Base-by-base conservation (phyloP, 140 eudicot species). In the Bidens hawaiensis region DNA sequence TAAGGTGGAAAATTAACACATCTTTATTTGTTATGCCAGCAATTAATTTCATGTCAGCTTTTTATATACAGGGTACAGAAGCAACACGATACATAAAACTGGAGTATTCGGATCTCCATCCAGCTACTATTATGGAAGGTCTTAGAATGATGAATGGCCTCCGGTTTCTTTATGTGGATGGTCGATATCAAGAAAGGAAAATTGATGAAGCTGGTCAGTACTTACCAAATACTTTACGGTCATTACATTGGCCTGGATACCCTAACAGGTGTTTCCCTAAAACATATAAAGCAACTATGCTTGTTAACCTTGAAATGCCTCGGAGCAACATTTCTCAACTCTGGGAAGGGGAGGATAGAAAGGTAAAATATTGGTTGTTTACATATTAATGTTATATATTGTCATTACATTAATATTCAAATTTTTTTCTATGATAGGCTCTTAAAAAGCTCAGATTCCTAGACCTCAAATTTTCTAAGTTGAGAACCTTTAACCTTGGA, bases 141-240 rank as follows among this genome's bases (percentile, higher is more conserved):
- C 23, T 55, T 24, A 23, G 30, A 66, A 36, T 51, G 4, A 66
- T 66, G 72, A 23, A 11, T 50, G 4, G n/a, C 31, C 72, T 63
- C 25, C 40, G 22, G 27, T 40, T 5, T 25, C 64, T 67, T 51
- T 1, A 3, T 3, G 41, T 66, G 62, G 1, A 8, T 9, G 1
- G 5, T n/a, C 4, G 17, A 14, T 2, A 25, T 11, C 0, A 19
- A 0, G 21, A 2, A 42, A 13, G 17, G 69, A 15, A 45, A 0
- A 4, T 43, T 30, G 21, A 53, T 16, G 22, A 17, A 34, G 22
- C 10, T 1, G 0, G 6, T 9, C 72, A 15, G 18, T 52, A 26
- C 64, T 54, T 67, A 22, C 64, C 73, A 26, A 12, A 67, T 25
- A 4, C 55, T 41, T 26, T 67, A 38, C 56, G 21, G 41, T 54